phyloP scores from a whole-genome alignment of 495 filamentous ascomycete genomes.

The Jackrogersella minutella region DNA sequence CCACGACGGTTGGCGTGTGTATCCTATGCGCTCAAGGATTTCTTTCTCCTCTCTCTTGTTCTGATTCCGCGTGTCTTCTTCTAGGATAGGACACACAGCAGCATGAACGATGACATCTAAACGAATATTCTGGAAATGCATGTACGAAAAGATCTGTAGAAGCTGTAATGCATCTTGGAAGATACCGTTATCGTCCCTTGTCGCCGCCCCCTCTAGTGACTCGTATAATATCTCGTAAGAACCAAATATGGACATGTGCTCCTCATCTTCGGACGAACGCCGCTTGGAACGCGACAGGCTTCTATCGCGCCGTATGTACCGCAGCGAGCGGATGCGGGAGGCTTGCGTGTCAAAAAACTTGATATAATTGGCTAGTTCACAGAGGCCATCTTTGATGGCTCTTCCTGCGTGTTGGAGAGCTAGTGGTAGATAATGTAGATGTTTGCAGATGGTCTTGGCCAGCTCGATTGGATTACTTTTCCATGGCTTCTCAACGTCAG shows the following conservation, averaged over 20 bases:
- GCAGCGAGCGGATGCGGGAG: slow-evolving; percentile 39
- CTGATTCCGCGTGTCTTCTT: slow-evolving; percentile 10
- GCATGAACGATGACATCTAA: slow-evolving; percentile 43
- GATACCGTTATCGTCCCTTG: background rate
- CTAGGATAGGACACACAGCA: slow-evolving; percentile 23
- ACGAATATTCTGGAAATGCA: slow-evolving; percentile 47
- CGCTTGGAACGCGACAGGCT: background rate
- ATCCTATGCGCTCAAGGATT: background rate
- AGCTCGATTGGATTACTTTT: slow-evolving; percentile 9
- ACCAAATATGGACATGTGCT: slow-evolving; percentile 44
- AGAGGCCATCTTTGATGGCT: slow-evolving; percentile 40
- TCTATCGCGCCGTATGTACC: slow-evolving; percentile 30
- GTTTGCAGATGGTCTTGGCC: slow-evolving; percentile 42
- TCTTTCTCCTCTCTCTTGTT: background rate
- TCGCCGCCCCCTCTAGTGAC: slow-evolving; percentile 29
- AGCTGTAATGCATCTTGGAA: slow-evolving; percentile 50
- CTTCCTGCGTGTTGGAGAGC: slow-evolving; percentile 53
- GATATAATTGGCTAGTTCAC: slow-evolving; percentile 41
- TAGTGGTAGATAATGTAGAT: slow-evolving; percentile 48
- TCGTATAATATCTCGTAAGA: slow-evolving; percentile 47
- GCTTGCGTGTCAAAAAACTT: slow-evolving; percentile 39
- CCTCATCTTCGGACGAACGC: slow-evolving; percentile 25
- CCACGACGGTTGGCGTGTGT: no score
- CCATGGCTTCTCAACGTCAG: slow-evolving; percentile 41
- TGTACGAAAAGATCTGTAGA: slow-evolving; percentile 52